Evolutionary conservation across 495 filamentous ascomycete genomes (phyloP), one percentile per base, ranked within the genome.

Genomic region (Hypoxylon perforatum): DNA sequence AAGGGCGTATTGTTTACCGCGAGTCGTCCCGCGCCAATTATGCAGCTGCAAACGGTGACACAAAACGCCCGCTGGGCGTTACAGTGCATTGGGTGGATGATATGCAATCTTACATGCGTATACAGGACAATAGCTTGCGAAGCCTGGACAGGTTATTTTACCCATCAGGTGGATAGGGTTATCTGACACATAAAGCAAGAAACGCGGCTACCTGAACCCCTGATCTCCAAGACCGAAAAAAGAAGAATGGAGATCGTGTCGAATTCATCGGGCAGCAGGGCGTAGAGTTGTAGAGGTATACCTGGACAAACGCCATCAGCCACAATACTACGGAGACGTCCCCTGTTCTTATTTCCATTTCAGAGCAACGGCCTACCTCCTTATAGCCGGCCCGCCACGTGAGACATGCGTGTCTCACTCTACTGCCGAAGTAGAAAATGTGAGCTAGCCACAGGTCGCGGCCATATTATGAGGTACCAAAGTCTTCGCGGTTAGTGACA

Each of bases 391-490:
- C 56, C 61, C 61, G 56, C 66, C 66, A 65, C 61, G 66, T 49
- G 66, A 69, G 57, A 65, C 45, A 65, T 65, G 65, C 47, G 50
- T 69, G 61, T 69, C 60, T 69, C 45, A 58, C 42, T 55, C 56
- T 61, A 69, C 22, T 61, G 61, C 61, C 66, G 61, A 57, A 42
- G 41, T 5, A 22, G 14, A 46, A n/a, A 41, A 10, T 33, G 11
- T 10, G 30, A 46, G 25, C 66, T 61, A 61, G 46, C 66, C 46
- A 50, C 48, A 59, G 55, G 17, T 41, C 49, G 55, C 48, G 60
- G 56, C 23, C 50, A 17, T 53, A 44, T 49, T 51, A 51, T 57
- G 28, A 22, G 25, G n/a, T 49, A 25, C n/a, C 50, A 14, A 19
- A 47, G 33, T 39, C 41, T n/a, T 30, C 38, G 21, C 39, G 25